Percentiles rank a stretch among this genome's conserved stretches.
Conservation (phyloP, 225 moss, liverwort and hornwort species). For the Polytrichum formosum region DNA sequence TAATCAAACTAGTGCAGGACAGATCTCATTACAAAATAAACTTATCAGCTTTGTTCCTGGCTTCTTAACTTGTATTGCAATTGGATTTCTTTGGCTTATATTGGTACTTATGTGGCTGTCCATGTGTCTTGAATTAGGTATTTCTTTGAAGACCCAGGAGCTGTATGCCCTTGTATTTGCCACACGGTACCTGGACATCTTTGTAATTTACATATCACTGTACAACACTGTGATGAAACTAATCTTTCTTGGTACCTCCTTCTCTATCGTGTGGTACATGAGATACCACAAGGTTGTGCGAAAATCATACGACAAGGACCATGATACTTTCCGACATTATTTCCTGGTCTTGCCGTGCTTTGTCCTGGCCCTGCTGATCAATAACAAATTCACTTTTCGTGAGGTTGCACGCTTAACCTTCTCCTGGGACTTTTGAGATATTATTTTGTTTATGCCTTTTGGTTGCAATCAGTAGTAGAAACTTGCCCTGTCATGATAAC, state of each 20-base stretch:
- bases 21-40: too few relatives aligned
- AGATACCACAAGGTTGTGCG: constrained; percentile 74
- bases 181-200: constrained; percentile 83
- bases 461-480: too few relatives aligned
- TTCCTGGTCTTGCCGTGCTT: constrained; percentile 77
- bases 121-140: constrained; percentile 27
- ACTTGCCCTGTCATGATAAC: too few relatives aligned
- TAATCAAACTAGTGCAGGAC: too few relatives aligned
- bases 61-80: too few relatives aligned
- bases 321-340: constrained; percentile 85
- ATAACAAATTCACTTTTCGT: constrained; percentile 74
- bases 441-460: not conserved
- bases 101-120: not conserved
- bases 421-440: not conserved
- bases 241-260: constrained; percentile 78
- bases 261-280: constrained; percentile 89
- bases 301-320: constrained; percentile 70
- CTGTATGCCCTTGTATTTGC: constrained; percentile 87
- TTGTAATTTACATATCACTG: constrained; percentile 61
- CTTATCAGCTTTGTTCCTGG: too few relatives aligned
- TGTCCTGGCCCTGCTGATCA: constrained; percentile 66
- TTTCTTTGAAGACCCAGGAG: constrained; percentile 95
- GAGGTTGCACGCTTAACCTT: constrained; percentile 43
- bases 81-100: not conserved
- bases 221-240: constrained; percentile 94